phyloP scores from a whole-genome alignment of 768 basidiomycete species.

The Chlorophyllum brunneum region DNA sequence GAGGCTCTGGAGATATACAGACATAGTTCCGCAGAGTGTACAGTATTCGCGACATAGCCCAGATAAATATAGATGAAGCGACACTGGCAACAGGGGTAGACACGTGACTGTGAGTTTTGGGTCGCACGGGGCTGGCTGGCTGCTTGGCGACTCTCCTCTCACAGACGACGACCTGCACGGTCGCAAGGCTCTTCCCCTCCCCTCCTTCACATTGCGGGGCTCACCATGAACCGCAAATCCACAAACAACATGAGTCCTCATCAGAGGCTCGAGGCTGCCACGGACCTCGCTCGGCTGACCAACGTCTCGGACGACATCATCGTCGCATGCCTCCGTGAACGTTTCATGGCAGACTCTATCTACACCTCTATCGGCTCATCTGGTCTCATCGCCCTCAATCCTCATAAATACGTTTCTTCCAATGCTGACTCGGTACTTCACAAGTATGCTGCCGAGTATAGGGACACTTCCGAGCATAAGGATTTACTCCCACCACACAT shows the following conservation, averaged over 20 bases:
- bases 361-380: conserved; percentile 75
- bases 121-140: background rate
- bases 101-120: conserved; percentile 13
- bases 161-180: background rate
- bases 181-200: background rate
- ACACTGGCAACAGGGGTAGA: too few relatives aligned
- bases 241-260: conserved; percentile 42
- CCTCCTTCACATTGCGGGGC: background rate
- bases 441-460: conserved; percentile 84
- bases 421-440: conserved; percentile 83
- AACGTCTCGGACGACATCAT: conserved; percentile 79
- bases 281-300: conserved; percentile 65
- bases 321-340: conserved; percentile 79
- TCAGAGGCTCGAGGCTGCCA: conserved; percentile 68
- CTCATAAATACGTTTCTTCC: conserved; percentile 82
- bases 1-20: conserved; percentile 18
- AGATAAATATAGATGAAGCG: conserved; percentile 4
- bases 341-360: conserved; percentile 80
- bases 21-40: background rate
- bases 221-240: conserved; percentile 30
- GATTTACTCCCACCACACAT: conserved; percentile 76
- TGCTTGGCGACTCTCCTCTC: background rate
- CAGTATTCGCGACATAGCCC: too few relatives aligned
- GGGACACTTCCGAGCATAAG: conserved; percentile 65
- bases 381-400: conserved; percentile 83